These are phyloP conservation scores for Sanghuangporus sanghuang DNA, from an alignment of 1,284 basidiomycete species.

Conservation along the genomic window DNA sequence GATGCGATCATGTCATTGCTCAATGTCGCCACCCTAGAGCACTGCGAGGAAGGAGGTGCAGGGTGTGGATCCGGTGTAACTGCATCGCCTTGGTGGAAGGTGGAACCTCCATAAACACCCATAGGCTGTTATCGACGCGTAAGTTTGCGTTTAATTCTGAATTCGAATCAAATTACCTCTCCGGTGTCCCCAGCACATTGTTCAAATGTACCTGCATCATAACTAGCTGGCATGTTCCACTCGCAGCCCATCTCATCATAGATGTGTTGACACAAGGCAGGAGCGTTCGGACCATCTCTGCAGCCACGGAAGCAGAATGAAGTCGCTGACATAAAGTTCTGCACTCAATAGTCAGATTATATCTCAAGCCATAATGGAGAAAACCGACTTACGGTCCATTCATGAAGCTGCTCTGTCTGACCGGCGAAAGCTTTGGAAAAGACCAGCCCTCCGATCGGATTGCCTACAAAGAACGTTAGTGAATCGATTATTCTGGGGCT, in stretches of 20 bases:
- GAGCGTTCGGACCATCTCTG: slow-evolving; percentile 51
- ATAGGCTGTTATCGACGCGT: slow-evolving; percentile 40
- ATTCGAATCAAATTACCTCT: slow-evolving; percentile 30
- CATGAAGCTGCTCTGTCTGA: slow-evolving; percentile 47
- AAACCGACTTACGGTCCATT: slow-evolving; percentile 53
- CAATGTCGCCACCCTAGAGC: slow-evolving; percentile 38
- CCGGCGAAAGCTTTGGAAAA: slow-evolving; percentile 66
- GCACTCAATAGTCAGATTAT: neutral
- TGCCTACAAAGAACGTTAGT: slow-evolving; percentile 33
- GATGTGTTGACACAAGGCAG: slow-evolving; percentile 60
- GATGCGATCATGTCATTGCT: slow-evolving; percentile 34
- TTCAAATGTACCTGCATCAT: slow-evolving; percentile 53
- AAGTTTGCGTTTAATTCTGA: neutral
- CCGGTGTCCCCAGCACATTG: slow-evolving; percentile 50
- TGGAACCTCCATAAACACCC: slow-evolving; percentile 66
- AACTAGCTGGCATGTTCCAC: slow-evolving; percentile 69
- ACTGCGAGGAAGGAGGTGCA: slow-evolving; percentile 48
- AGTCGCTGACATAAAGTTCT: slow-evolving; percentile 53
- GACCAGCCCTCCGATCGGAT: slow-evolving; percentile 65
- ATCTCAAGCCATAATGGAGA: slow-evolving; percentile 2
- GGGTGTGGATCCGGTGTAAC: slow-evolving; percentile 57
- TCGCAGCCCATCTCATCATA: slow-evolving; percentile 61
- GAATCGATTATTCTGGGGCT: neutral
- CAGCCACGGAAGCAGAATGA: slow-evolving; percentile 77
- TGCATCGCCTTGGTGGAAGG: slow-evolving; percentile 60